Percentiles rank a stretch among this genome's conserved stretches.
Conservation (phyloP, 2,329 filamentous ascomycete species). For the Sclerotinia subarctica region DNA sequence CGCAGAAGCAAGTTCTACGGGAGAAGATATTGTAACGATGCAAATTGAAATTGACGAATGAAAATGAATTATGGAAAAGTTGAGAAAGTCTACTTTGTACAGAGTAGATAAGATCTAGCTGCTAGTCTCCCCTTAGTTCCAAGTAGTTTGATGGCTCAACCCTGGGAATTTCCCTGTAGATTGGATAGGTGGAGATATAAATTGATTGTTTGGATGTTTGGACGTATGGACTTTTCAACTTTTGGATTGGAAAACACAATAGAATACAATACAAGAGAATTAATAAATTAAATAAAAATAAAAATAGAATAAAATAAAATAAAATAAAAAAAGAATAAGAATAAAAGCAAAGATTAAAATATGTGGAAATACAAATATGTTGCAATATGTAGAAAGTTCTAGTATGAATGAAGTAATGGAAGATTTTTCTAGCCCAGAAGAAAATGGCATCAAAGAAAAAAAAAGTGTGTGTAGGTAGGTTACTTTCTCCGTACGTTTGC, state of each 20-base stretch:
- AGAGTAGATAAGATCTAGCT: constrained; percentile 14
- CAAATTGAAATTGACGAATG: constrained; percentile 2
- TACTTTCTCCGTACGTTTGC: not conserved
- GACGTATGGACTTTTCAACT: not conserved
- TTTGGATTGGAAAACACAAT: not conserved
- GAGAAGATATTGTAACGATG: not conserved
- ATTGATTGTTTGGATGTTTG: not conserved
- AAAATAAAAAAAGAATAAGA: too few species aligned
- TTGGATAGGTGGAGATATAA: not conserved
- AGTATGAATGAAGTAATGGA: not conserved
- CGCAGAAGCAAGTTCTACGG: not conserved
- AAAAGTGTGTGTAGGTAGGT: not conserved
- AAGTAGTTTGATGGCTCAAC: not conserved
- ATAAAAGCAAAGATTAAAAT: too few species aligned
- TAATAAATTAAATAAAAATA: not conserved
- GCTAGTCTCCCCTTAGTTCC: constrained; percentile 10
- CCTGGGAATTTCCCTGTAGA: not conserved
- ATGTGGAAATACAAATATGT: too few species aligned
- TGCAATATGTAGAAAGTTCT: too few species aligned
- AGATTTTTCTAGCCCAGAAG: not conserved
- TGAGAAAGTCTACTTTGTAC: not conserved
- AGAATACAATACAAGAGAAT: not conserved
- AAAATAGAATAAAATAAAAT: not conserved
- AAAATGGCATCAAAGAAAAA: not conserved
- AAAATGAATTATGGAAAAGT: constrained; percentile 9